Evolutionary conservation across 352 stramenopile species (phyloP), one percentile per base, ranked within the genome.

Genomic region (Phytopythium oedochilum): DNA sequence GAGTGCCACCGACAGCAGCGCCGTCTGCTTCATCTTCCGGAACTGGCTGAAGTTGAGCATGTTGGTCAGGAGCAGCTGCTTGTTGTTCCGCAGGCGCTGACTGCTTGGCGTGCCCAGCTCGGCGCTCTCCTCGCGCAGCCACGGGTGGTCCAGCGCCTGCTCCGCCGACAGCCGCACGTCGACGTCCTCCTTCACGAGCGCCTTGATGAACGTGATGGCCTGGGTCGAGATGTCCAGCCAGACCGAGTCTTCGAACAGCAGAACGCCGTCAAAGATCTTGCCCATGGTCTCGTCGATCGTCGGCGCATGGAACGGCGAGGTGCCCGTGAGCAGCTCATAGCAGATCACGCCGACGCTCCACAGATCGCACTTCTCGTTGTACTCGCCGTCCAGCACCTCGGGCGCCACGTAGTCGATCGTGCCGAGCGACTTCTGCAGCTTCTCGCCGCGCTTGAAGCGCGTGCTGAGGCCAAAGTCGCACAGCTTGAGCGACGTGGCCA

Each of bases 371-470:
- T 89, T 90, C 29, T 89, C 73, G 14, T 75, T 91, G 61, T 94
- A 94, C 14, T 92, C 78, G 54, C 82, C 80, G 32, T 92, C 82
- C 7, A 94, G 66, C 25, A 94, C 84, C 52, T 94, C 84, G 0
- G 84, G 82, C 20, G 84, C 84, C 2, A 90, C 81, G 32, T 91
- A 93, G 51, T 93, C 81, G 59, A 92, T 92, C 57, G 84, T 92
- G 8, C 82, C 84, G 31, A 94, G 61, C 5, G 79, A 73, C 40
- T 92, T 83, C 22, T 78, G 72, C 5, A 94, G 61, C 56, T 87
- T 88, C 54, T 92, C 82, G 15, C 81, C 79, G 14, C 68, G 70
- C 31, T 84, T 78, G 38, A 91, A 89, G 28, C 75, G 78, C 34
- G 83, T 91, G 28, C 76, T 89, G 22, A 94, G 63, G 4, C 82